A percentile compares a stretch with the other conserved stretches of the same genome.
Conservation (phyloP, 2,329 filamentous ascomycete genomes). For the Aspergillus japonicus region DNA sequence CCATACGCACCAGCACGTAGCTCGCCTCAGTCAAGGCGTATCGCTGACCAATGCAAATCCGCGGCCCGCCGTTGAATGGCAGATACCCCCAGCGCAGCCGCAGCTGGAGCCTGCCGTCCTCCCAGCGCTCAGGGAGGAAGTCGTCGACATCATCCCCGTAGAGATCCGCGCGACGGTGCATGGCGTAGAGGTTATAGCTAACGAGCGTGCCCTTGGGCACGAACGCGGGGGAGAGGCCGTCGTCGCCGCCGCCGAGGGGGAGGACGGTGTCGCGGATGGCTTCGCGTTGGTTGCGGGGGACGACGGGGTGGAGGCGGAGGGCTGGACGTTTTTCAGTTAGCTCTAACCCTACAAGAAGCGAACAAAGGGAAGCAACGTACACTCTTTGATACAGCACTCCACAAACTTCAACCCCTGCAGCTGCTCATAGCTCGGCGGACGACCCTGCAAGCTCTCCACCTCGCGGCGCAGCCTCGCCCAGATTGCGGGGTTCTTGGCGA, state of each 20-base stretch:
- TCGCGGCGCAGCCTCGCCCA: neutral
- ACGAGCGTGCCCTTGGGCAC: slow-evolving; percentile 48
- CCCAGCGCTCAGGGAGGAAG: slow-evolving; percentile 47
- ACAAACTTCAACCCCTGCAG: neutral
- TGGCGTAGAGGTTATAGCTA: slow-evolving; percentile 46
- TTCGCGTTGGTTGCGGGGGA: slow-evolving; percentile 71
- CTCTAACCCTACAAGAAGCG: no score
- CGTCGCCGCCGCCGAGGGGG: slow-evolving; percentile 57
- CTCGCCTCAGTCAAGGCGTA: slow-evolving; percentile 57
- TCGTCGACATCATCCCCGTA: slow-evolving; percentile 44
- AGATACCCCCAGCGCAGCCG: slow-evolving; percentile 50
- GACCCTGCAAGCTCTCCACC: neutral
- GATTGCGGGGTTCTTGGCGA: neutral
- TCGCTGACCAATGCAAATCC: slow-evolving; percentile 56
- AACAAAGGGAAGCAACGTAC: neutral
- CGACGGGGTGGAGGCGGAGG: slow-evolving; percentile 71
- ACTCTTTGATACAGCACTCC: neutral
- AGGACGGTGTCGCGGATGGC: slow-evolving; percentile 68
- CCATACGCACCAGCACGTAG: slow-evolving; percentile 39
- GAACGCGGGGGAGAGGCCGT: slow-evolving; percentile 40
- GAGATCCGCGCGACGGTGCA: slow-evolving; percentile 39
- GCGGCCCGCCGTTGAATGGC: slow-evolving; percentile 50
- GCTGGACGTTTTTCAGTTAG: neutral
- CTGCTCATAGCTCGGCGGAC: neutral
- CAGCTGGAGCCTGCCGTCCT: slow-evolving; percentile 31